Percentiles rank a stretch among this genome's conserved stretches.
Evolutionary conservation across 2,329 filamentous ascomycete genomes (phyloP).

Genomic region (Aspergillus novofumigatus): DNA sequence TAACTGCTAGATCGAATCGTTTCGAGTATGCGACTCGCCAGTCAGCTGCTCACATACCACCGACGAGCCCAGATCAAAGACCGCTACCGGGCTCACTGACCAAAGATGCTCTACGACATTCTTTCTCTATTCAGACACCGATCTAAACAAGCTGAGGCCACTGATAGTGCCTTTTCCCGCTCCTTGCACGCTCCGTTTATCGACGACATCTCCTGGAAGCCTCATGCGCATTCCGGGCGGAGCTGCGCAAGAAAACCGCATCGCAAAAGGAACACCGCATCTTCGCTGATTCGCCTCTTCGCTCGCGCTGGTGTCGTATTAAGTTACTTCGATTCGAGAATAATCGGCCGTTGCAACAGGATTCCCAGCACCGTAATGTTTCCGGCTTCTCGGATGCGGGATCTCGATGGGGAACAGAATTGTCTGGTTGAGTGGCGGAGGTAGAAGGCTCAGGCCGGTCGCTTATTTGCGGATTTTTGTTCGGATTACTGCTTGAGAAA

Average conservation of each 20-base stretch:
- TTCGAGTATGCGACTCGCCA: too few relatives aligned
- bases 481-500: neutral
- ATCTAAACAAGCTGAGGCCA: neutral
- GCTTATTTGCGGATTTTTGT: neutral
- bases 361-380: neutral
- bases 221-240: slow-evolving; percentile 3
- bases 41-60: too few relatives aligned
- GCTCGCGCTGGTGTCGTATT: slow-evolving; percentile 3
- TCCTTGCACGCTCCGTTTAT: neutral
- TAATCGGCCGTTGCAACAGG: slow-evolving; percentile 2
- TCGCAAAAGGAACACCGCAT: slow-evolving; percentile 6
- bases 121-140: neutral
- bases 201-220: neutral
- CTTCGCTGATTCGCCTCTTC: slow-evolving; percentile 3
- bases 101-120: too few relatives aligned
- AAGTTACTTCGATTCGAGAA: slow-evolving; percentile 2
- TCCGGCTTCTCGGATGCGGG: neutral
- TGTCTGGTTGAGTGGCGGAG: neutral
- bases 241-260: slow-evolving; percentile 5
- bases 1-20: too few relatives aligned
- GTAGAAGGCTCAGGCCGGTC: neutral
- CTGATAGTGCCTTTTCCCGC: too few relatives aligned
- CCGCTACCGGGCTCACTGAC: too few relatives aligned
- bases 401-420: neutral
- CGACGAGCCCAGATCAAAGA: neutral